Base-by-base conservation (phyloP, 2,329 filamentous ascomycete species). In the Beauveria rudraprayagi region DNA sequence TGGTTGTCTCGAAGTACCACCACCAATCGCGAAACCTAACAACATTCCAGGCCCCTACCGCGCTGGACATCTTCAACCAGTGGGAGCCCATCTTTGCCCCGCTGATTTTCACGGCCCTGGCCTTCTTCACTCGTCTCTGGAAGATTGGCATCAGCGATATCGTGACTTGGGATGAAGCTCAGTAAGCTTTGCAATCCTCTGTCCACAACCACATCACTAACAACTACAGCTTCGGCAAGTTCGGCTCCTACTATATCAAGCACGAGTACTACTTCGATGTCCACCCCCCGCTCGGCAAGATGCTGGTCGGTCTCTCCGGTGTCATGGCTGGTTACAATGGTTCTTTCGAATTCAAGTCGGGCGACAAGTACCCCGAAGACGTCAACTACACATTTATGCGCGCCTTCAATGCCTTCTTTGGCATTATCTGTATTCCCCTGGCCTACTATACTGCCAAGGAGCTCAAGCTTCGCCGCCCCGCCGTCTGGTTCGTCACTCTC, bases 311-410 rank as follows among this genome's bases (percentile, higher is more conserved):
- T 65, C 83, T 99, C 56, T 97, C 94, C 7, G 94, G 94, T 72
- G 96, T 95, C 72, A 83, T 99, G 64, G 95, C 93, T 67, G 93
- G 93, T 66, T 99, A 99, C 81, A 99, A 99, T 79, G 94, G 94
- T 62, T 95, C 93, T 4, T 99, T 99, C 77, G 94, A 99, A 72
- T 99, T 99, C 83, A 99, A 99, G 77, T 97, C 93, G 59, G 94
- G 94, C 73, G 94, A 97, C 72, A 92, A 85, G 60, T 99, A 99
- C 73, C 94, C 94, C 11, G 85, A 87, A 67, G 91, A 97, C 70
- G 82, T 99, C 71, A 89, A 99, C 80, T 99, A 96, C 76, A 95
- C 92, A 68, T 96, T 96, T 72, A 99, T 99, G 95, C 91, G 94
- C 68, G 83, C 93, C 64, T 99, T 99, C 84, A 99, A 97, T 74